phyloP scores from a whole-genome alignment of 345 rosid genomes.

The Boechera divaricarpa region DNA sequence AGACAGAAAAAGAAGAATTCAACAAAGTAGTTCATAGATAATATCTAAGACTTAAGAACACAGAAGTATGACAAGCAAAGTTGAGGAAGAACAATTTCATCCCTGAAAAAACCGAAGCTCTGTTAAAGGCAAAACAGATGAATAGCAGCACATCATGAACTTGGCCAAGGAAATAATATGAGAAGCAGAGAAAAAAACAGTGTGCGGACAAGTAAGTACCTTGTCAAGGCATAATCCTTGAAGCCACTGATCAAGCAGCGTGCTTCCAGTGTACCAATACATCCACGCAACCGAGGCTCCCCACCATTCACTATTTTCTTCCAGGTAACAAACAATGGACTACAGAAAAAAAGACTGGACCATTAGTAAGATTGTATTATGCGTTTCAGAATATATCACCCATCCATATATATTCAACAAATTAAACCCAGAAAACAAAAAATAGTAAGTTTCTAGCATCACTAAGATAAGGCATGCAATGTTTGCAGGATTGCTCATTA shows the following conservation, averaged over 20 bases:
- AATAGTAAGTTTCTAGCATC: neutral
- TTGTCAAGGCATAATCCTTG: conserved; percentile 90
- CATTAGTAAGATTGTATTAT: neutral
- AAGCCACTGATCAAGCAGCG: conserved; percentile 83
- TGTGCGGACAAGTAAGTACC: conserved; percentile 51
- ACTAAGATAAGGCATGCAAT: neutral
- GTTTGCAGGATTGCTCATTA: neutral
- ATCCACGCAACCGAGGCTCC: conserved; percentile 97
- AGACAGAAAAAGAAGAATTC: neutral
- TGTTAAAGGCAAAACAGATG: neutral
- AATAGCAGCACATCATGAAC: neutral
- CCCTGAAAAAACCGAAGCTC: neutral
- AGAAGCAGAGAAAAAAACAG: neutral
- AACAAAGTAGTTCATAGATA: neutral
- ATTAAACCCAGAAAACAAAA: neutral
- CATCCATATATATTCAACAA: neutral
- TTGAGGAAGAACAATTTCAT: neutral
- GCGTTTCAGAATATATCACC: neutral
- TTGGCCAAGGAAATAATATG: neutral
- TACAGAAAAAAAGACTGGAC: conserved; percentile 35
- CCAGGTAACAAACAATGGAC: conserved; percentile 99
- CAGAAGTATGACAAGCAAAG: neutral
- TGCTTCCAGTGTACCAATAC: conserved; percentile 96
- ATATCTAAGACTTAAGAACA: neutral
- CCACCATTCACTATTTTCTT: conserved; percentile 85